Conservation (phyloP, 2,329 filamentous ascomycete genomes). For the Lasiodiplodia hormozganensis region DNA sequence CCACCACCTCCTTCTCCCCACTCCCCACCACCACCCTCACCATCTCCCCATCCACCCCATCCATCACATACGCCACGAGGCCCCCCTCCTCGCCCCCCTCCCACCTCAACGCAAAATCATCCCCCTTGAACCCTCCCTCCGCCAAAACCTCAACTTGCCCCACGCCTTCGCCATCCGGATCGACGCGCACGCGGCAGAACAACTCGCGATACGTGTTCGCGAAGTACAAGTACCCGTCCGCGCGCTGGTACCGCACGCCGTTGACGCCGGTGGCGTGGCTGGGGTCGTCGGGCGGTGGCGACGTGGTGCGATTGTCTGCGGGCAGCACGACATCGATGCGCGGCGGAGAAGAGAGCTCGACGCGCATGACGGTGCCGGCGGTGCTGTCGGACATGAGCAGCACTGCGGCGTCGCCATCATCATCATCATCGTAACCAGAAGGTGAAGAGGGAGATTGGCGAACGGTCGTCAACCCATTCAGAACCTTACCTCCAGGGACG, state of each 20-base stretch:
- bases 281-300: conserved; percentile 27
- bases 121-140: not conserved
- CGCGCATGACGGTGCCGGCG: conserved; percentile 32
- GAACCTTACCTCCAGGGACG: conserved; percentile 28
- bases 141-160: not conserved
- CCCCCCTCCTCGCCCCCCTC: not conserved
- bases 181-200: conserved; percentile 32
- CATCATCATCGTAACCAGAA: no score
- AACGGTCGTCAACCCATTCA: conserved; percentile 37
- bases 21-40: not conserved
- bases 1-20: not conserved
- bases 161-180: conserved; percentile 26
- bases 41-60: not conserved
- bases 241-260: conserved; percentile 34
- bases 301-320: conserved; percentile 15
- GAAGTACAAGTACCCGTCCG: conserved; percentile 33
- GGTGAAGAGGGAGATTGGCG: not conserved
- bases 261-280: conserved; percentile 34
- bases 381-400: conserved; percentile 37
- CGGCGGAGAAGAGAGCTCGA: not conserved
- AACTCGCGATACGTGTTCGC: conserved; percentile 31
- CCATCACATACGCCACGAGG: not conserved
- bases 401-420: no score
- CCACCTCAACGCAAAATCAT: no score
- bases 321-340: no score